Evolutionary conservation across 2,329 filamentous ascomycete genomes (phyloP).

Genomic region (Dactylellina sp.): DNA sequence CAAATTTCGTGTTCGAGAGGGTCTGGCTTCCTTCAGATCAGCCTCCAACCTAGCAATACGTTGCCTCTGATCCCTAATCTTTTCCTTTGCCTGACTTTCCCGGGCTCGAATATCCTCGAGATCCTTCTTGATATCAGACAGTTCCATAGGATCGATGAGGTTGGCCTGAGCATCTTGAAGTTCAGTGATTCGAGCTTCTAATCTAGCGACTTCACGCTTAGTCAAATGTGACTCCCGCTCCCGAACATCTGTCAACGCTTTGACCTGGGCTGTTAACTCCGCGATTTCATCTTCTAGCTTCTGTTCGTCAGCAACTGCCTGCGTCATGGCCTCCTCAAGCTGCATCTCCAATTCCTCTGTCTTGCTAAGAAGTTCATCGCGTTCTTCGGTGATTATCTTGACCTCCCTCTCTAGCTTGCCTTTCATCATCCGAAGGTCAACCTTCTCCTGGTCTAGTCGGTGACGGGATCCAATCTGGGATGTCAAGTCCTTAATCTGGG

Average conservation of each 20-base stretch:
- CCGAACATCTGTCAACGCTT: constrained; percentile 67
- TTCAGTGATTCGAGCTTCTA: constrained; percentile 73
- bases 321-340: constrained; percentile 75
- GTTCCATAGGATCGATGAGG: constrained; percentile 70
- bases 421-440: constrained; percentile 76
- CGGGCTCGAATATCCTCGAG: constrained; percentile 74
- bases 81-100: constrained; percentile 74
- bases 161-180: constrained; percentile 66
- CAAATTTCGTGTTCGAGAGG: constrained; percentile 62
- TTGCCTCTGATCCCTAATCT: constrained; percentile 73
- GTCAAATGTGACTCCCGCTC: constrained; percentile 70
- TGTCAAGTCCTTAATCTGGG: constrained; percentile 70
- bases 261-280: constrained; percentile 67
- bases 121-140: constrained; percentile 69
- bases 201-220: constrained; percentile 73
- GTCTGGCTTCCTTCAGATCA: constrained; percentile 73
- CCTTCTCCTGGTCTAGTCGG: constrained; percentile 75
- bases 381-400: constrained; percentile 74
- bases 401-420: constrained; percentile 76
- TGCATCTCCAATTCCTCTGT: constrained; percentile 73
- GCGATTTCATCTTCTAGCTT: constrained; percentile 71
- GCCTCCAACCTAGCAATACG: constrained; percentile 76
- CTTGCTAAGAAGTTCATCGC: constrained; percentile 70
- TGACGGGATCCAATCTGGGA: constrained; percentile 68
- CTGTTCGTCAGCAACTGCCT: constrained; percentile 75